A percentile compares a stretch with the other conserved stretches of the same genome.
phyloP scores from a whole-genome alignment of 139 green algal species.

The Volvox africanus region DNA sequence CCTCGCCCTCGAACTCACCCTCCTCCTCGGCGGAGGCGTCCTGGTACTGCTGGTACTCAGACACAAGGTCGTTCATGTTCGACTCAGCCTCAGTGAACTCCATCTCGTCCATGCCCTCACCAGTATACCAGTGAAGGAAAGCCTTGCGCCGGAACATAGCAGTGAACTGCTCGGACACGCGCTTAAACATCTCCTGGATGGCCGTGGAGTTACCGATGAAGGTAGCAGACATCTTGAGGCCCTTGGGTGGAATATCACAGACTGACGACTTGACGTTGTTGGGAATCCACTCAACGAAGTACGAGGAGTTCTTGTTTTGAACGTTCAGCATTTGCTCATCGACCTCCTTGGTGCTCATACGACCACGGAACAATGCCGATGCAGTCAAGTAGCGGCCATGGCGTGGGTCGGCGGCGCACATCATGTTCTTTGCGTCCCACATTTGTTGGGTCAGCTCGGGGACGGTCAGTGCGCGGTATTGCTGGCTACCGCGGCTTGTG shows the following conservation, averaged over 20 bases:
- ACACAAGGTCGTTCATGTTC: conserved; percentile 98
- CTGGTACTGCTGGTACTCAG: conserved; percentile 99
- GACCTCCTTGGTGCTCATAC: conserved; percentile 99
- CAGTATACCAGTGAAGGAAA: conserved; percentile 99
- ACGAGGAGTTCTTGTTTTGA: conserved; percentile 99
- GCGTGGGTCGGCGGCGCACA: conserved; percentile 98
- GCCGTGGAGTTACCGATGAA: conserved; percentile 98
- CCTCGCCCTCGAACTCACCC: conserved; percentile 67
- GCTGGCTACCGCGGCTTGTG: conserved; percentile 95
- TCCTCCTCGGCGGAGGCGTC: conserved; percentile 96
- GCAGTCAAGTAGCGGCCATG: conserved; percentile 98
- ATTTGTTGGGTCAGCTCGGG: conserved; percentile 99
- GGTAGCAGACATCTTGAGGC: conserved; percentile 97
- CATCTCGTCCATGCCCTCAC: conserved; percentile 99
- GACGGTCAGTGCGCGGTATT: conserved; percentile 97
- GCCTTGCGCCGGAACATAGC: conserved; percentile 99
- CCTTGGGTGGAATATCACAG: conserved; percentile 97
- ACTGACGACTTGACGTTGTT: conserved; percentile 99
- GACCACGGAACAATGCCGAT: conserved; percentile 95
- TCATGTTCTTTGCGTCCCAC: conserved; percentile 99
- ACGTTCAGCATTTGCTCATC: conserved; percentile 99
- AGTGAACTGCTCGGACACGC: conserved; percentile 98
- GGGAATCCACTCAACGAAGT: conserved; percentile 99
- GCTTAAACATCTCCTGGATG: conserved; percentile 97
- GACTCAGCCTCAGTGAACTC: conserved; percentile 99